Percentiles rank a stretch among this genome's conserved stretches.
Conservation (phyloP, 192 early-diverging fungal genomes). For the Dispira simplex region DNA sequence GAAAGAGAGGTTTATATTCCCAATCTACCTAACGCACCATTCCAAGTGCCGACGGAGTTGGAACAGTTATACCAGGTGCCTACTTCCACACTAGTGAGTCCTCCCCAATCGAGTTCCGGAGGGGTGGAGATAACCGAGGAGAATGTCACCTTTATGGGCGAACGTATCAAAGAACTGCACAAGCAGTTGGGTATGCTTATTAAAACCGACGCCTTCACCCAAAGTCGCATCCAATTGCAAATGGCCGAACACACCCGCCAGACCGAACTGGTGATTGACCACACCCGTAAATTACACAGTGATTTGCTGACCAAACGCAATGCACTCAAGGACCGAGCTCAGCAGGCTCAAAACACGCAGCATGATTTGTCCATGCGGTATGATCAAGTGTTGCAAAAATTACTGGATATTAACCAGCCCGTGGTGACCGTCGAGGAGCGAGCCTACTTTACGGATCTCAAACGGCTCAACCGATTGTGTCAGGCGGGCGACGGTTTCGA, state of each 20-base stretch:
- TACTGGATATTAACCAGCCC: constrained; percentile 8
- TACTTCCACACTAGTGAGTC: not conserved
- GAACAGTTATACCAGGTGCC: not conserved
- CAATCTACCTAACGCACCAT: not conserved
- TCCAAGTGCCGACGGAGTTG: not conserved
- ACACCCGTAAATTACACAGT: not conserved
- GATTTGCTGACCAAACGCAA: not conserved
- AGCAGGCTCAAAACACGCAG: not conserved
- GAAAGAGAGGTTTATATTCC: not conserved
- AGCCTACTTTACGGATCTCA: not conserved
- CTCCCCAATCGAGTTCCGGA: not conserved
- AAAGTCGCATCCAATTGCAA: constrained; percentile 1
- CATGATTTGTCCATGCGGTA: not conserved
- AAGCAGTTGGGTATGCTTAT: constrained; percentile 1
- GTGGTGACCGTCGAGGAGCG: constrained; percentile 5
- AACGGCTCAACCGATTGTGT: not conserved
- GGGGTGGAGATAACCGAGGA: not conserved
- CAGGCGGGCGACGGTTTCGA: constrained; percentile 1
- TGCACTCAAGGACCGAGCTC: too few species aligned
- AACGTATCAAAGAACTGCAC: not conserved
- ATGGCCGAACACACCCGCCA: constrained; percentile 4
- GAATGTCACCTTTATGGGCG: not conserved
- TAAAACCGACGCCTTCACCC: not conserved
- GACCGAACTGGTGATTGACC: not conserved
- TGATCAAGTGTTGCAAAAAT: constrained; percentile 4